Base-by-base conservation (phyloP, 2,329 filamentous ascomycete species). In the Fusarium proliferatum region DNA sequence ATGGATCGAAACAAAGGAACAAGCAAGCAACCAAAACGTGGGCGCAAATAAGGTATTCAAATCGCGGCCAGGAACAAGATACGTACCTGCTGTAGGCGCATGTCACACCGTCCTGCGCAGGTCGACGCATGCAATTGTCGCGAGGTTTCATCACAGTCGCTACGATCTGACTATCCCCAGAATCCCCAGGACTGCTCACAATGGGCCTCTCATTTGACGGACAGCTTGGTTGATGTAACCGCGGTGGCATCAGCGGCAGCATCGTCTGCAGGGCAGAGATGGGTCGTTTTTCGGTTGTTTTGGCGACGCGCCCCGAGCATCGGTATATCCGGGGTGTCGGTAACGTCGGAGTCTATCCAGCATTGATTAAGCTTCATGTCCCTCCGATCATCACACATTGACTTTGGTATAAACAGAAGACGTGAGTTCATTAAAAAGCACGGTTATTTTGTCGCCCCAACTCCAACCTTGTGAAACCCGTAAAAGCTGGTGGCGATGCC, bases 291-390 rank as follows among this genome's bases (percentile, higher is more conserved):
- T 28, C 53, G 46, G 36, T 55, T 48, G 36, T 69, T 46, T 63
- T 63, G 49, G 26, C 39, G 41, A 60, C 38, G 42, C 41, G 39
- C 49, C 67, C 61, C 67, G 59, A 48, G 67, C 59, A 74, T 74
- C 61, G 57, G 56, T 60, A 70, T 67, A 62, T 41, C 69, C 69
- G 61, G 69, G 52, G 48, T 41, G 51, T 73, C 69, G 69, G 70
- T 60, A 73, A 67, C 39, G 48, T 73, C 65, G 69, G 70, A 62
- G 39, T 51, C 28, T 30, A 34, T 38, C 51, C 42, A 39, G 21
- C 58, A 42, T 46, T 34, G 21, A 55, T 49, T 21, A 39, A 51
- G n/a, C 49, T 58, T 43, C n/a, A n/a, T 23, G n/a, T 33, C 26
- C n/a, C 19, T 42, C 41, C 21, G 33, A 19, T 58, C 48, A n/a